Evolutionary conservation across 257 asterid species (phyloP), one percentile per base, ranked within the genome.

Genomic region (Nicotiana knightiana): DNA sequence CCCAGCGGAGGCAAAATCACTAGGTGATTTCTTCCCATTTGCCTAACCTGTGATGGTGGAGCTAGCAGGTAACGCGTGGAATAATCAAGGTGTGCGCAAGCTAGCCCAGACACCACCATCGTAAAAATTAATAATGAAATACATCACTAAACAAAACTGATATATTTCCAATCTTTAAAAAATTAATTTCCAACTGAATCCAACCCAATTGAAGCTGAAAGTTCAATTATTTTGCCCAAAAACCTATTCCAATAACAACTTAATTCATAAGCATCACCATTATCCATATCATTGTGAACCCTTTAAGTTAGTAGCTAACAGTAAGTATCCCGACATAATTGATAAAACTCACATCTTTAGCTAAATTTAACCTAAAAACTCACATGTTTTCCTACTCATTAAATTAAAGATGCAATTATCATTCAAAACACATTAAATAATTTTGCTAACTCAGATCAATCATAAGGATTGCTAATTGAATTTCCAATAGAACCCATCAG

Each of bases 401-500:
- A 71, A 70, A 71, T 48, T 46, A 71, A 48, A 71, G 39, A 13
- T 46, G 13, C 39, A 71, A 26, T 6, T 46, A 46, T 46, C 35
- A 15, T 66, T 66, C 24, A 15, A 43, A 66, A 15, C 48, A 33
- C 75, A 67, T 15, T 16, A 3, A 21, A 26, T 48, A 4, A 8
- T 75, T 15, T 15, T 28, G 18, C 53, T 75, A 32, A 37, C 82
- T 58, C 53, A 58, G 88, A 89, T 88, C 89, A 88, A 81, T 75
- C 65, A 83, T 77, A 53, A 3, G 35, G 7, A 71, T 71, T 21
- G 9, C 59, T 39, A 35, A 18, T 78, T 55, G 35, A 9, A 57
- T 77, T 55, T 35, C 81, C 55, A 57, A 57, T 2, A 35, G 37
- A 71, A 59, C 30, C 65, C 67, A 66, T 28, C 58, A 59, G 83